phyloP scores from a whole-genome alignment of 1,139 yeast genomes.

The Candida anutae region DNA sequence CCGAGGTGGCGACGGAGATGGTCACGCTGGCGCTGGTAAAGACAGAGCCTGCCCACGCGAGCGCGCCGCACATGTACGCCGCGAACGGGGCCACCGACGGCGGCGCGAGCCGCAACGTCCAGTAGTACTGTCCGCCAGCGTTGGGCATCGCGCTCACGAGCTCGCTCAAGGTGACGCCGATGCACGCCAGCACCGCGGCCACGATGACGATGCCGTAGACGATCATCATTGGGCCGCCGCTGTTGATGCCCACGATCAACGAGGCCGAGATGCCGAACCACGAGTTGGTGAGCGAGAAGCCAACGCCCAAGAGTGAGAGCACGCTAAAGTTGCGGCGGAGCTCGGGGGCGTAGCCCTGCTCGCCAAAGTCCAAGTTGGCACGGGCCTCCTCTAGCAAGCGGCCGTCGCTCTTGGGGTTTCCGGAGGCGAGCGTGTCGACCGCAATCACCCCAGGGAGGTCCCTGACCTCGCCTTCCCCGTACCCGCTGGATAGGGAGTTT shows the following conservation, averaged over 20 bases:
- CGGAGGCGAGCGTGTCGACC: slow-evolving; percentile 6
- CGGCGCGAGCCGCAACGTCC: slow-evolving; percentile 54
- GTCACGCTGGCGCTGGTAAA: slow-evolving; percentile 57
- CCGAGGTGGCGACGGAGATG: slow-evolving; percentile 40
- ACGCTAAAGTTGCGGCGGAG: slow-evolving; percentile 44
- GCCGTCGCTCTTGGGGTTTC: slow-evolving; percentile 9
- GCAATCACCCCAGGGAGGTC: no score
- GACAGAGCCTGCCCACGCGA: slow-evolving; percentile 54
- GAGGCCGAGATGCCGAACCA: slow-evolving; percentile 68
- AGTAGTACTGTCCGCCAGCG: slow-evolving; percentile 61
- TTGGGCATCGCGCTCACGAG: slow-evolving; percentile 52
- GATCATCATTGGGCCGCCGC: slow-evolving; percentile 64
- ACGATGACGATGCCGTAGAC: slow-evolving; percentile 62
- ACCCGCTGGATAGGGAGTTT: no score
- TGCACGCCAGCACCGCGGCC: slow-evolving; percentile 42
- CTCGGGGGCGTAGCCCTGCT: slow-evolving; percentile 30
- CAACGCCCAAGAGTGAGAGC: slow-evolving; percentile 48
- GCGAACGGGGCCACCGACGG: slow-evolving; percentile 40
- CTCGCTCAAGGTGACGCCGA: slow-evolving; percentile 48
- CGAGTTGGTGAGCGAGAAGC: slow-evolving; percentile 62
- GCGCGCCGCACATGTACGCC: slow-evolving; percentile 50
- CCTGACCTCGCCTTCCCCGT: no score
- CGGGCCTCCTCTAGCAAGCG: slow-evolving; percentile 21
- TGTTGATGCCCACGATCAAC: slow-evolving; percentile 51
- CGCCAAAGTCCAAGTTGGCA: slow-evolving; percentile 24